phyloP scores from a whole-genome alignment of 805 yeast species.

The Saturnispora sanitii region DNA sequence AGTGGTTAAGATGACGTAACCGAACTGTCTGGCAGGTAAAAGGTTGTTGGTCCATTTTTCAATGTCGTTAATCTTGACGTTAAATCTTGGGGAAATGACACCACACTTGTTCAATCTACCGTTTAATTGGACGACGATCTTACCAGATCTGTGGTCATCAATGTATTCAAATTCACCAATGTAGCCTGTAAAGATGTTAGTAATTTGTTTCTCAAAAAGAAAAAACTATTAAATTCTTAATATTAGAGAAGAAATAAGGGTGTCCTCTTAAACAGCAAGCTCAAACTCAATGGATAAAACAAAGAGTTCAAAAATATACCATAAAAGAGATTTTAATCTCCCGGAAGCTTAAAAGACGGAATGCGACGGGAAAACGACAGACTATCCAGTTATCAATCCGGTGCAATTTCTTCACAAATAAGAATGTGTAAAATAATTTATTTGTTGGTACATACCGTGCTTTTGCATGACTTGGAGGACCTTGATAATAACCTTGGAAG shows the following conservation, averaged over 20 bases:
- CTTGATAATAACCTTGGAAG: conserved; percentile 96
- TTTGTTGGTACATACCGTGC: conserved; percentile 44
- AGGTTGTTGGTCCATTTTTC: conserved; percentile 99
- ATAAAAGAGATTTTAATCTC: conserved; percentile 35
- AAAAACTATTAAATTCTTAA: too few species aligned
- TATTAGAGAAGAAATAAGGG: neutral
- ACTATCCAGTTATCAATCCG: conserved; percentile 99
- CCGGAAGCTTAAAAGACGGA: conserved; percentile 98
- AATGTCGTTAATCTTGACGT: conserved; percentile 88
- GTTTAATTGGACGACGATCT: conserved; percentile 91
- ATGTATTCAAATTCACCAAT: conserved; percentile 97
- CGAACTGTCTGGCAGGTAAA: conserved; percentile 98
- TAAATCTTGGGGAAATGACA: conserved; percentile 97
- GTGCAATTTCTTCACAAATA: conserved; percentile 25
- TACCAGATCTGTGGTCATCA: conserved; percentile 98
- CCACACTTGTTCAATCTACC: conserved; percentile 99
- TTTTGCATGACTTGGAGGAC: conserved; percentile 94
- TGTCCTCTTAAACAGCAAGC: conserved; percentile 2
- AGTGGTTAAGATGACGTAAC: conserved; percentile 95
- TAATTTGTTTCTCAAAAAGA: conserved; percentile 1
- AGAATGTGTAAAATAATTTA: neutral
- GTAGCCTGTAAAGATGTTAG: conserved; percentile 33
- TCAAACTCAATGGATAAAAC: neutral
- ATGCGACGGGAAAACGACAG: conserved; percentile 75
- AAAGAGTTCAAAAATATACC: neutral